A percentile compares a stretch with the other conserved stretches of the same genome.
These are phyloP conservation scores for Fusarium dimerum DNA, from an alignment of 2,329 filamentous ascomycete species.

Conservation along the genomic window DNA sequence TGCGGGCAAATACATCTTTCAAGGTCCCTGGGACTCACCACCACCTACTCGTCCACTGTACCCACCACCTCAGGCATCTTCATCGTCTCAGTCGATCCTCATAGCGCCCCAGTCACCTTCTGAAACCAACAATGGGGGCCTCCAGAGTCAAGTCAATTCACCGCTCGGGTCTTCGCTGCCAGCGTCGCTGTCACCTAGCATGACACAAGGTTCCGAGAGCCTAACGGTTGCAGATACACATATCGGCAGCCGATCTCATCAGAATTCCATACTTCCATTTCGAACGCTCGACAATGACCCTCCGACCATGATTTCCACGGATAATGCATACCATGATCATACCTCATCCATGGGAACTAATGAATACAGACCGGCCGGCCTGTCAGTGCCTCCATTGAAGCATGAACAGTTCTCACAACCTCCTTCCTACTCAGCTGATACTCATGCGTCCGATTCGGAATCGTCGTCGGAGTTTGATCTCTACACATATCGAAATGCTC, in stretches of 20 bases:
- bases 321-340: no score
- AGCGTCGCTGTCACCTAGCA: conserved; percentile 1
- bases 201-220: background rate
- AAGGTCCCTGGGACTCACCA: background rate
- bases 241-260: no score
- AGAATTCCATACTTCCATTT: no score
- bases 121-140: conserved; percentile 5
- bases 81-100: background rate
- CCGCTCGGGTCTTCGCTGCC: conserved; percentile 5
- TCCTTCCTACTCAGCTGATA: background rate
- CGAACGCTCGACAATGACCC: no score
- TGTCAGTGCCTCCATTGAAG: background rate
- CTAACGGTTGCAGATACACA: no score
- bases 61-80: background rate
- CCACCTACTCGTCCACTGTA: background rate
- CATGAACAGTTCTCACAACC: background rate
- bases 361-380: background rate
- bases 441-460: conserved; percentile 2
- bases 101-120: conserved; percentile 12
- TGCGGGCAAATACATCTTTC: background rate
- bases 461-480: background rate
- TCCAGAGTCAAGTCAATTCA: conserved; percentile 5
- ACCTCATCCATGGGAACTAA: background rate
- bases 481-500: background rate
- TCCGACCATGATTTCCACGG: no score